These are phyloP conservation scores for Clarireedia sp. DNA, from an alignment of 2,329 filamentous ascomycete genomes.

Conservation along the genomic window DNA sequence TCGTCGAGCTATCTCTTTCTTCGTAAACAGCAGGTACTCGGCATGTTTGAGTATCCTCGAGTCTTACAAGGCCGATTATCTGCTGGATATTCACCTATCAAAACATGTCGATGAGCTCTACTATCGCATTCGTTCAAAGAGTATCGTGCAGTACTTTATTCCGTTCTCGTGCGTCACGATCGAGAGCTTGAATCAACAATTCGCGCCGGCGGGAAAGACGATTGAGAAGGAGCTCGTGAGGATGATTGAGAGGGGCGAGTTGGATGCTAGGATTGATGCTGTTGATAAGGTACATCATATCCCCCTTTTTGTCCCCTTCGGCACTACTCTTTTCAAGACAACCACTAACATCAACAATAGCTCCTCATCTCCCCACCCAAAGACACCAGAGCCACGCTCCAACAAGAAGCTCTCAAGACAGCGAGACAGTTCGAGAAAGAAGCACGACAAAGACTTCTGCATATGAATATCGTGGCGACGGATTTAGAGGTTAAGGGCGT, in stretches of 20 bases:
- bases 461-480: slow-evolving; percentile 67
- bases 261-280: slow-evolving; percentile 77
- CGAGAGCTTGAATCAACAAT: slow-evolving; percentile 68
- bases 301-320: background rate
- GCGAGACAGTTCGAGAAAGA: slow-evolving; percentile 67
- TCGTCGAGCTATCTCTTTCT: slow-evolving; percentile 80
- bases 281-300: slow-evolving; percentile 56
- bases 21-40: slow-evolving; percentile 84
- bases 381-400: slow-evolving; percentile 61
- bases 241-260: slow-evolving; percentile 65
- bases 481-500: slow-evolving; percentile 56
- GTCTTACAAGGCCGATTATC: slow-evolving; percentile 73
- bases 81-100: slow-evolving; percentile 82
- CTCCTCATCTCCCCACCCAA: slow-evolving; percentile 65
- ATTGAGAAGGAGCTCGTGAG: slow-evolving; percentile 67
- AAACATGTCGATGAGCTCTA: slow-evolving; percentile 66
- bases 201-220: slow-evolving; percentile 53
- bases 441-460: slow-evolving; percentile 66
- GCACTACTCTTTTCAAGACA: background rate
- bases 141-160: slow-evolving; percentile 85
- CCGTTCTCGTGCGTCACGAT: slow-evolving; percentile 86
- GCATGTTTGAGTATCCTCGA: slow-evolving; percentile 77
- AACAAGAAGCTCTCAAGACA: slow-evolving; percentile 59
- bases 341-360: slow-evolving; percentile 32
- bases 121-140: slow-evolving; percentile 72